A percentile compares a stretch with the other conserved stretches of the same genome.
These are phyloP conservation scores for Fusarium euwallaceae DNA, from an alignment of 2,329 filamentous ascomycete species.

Conservation along the genomic window DNA sequence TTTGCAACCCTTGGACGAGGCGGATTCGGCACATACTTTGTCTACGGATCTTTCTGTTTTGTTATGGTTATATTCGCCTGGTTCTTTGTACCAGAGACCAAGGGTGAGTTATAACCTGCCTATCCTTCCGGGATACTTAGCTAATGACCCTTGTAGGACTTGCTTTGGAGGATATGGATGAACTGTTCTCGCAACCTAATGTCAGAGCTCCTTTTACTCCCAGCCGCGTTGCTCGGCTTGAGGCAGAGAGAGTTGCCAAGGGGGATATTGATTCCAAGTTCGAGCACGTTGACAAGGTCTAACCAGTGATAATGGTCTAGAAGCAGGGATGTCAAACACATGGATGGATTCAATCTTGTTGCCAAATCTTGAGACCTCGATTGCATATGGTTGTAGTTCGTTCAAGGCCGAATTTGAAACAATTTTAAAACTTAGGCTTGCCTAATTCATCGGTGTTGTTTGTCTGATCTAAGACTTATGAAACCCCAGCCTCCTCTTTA, in stretches of 20 bases:
- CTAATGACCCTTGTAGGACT: not conserved
- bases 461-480: not conserved
- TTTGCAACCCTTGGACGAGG: conserved; percentile 16
- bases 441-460: too few species aligned
- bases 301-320: not conserved
- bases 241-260: not conserved
- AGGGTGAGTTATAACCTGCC: not conserved
- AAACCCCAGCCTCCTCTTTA: not conserved
- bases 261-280: not conserved
- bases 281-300: not conserved
- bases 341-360: not conserved
- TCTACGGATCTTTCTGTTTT: conserved; percentile 26
- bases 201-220: not conserved
- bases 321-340: not conserved
- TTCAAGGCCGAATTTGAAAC: not conserved
- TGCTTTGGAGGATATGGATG: not conserved
- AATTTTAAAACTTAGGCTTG: not conserved
- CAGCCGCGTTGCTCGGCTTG: not conserved
- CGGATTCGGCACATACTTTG: conserved; percentile 29
- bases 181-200: not conserved
- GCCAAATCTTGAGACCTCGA: not conserved
- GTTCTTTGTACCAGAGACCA: not conserved
- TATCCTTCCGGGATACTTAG: not conserved
- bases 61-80: conserved; percentile 12
- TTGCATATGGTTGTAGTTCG: not conserved